Evolutionary conservation across 148 eudicot species (phyloP).

Genomic region (Chenopodium formosanum): DNA sequence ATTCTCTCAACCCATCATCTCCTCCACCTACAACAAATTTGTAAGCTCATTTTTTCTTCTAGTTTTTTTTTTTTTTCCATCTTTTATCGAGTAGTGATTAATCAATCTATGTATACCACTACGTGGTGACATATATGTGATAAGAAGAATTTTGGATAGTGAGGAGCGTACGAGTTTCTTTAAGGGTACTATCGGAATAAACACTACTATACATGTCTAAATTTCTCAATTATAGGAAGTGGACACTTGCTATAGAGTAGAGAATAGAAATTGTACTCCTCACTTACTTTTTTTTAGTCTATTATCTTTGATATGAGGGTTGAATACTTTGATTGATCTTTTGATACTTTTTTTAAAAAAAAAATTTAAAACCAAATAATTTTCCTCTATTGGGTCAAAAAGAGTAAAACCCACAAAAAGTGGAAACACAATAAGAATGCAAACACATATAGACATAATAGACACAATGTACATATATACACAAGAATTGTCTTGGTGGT

Average conservation of each 20-base stretch:
- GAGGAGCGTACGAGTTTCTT: not conserved
- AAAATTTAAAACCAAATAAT: too few species aligned
- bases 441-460: constrained; percentile 19
- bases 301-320: not conserved
- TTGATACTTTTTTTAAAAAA: not conserved
- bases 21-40: constrained; percentile 28
- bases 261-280: too few species aligned
- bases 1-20: constrained; percentile 35
- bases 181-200: too few species aligned
- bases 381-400: constrained; percentile 5
- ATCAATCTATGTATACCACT: not conserved
- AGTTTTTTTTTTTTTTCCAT: not conserved
- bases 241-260: too few species aligned
- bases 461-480: constrained; percentile 14
- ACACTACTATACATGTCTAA: too few species aligned
- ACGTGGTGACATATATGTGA: not conserved
- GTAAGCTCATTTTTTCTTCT: constrained; percentile 7
- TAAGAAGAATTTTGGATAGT: too few species aligned
- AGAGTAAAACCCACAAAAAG: constrained; percentile 25
- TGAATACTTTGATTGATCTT: not conserved
- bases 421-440: constrained; percentile 25
- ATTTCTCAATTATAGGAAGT: too few species aligned
- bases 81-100: not conserved
- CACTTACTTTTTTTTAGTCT: not conserved
- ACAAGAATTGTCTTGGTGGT: constrained; percentile 27